phyloP scores from a whole-genome alignment of 1,139 yeast genomes.

The Arxiozyma bovina region DNA sequence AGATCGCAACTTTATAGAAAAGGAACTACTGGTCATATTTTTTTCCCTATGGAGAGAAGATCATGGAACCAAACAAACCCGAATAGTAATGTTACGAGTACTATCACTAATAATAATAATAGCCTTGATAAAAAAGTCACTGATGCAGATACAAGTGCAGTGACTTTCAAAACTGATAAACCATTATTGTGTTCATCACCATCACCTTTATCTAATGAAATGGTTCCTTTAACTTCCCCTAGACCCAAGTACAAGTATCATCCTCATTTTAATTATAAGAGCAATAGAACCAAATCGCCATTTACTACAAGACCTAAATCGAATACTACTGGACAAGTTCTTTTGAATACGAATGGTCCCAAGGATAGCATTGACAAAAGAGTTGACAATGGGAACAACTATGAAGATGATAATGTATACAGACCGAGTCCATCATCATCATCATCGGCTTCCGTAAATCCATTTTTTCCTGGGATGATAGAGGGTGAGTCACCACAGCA shows the following conservation, averaged over 20 bases:
- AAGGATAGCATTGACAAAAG: not conserved
- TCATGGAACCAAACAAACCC: not conserved
- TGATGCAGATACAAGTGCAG: not conserved
- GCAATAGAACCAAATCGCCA: not conserved
- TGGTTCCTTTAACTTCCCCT: not conserved
- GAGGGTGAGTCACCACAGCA: not conserved
- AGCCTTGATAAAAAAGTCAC: not conserved
- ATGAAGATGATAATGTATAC: not conserved
- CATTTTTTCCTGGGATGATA: slow-evolving; percentile 1
- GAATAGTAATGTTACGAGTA: not conserved
- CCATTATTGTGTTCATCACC: not conserved
- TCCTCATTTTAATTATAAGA: not conserved
- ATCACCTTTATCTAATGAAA: not conserved
- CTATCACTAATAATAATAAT: not conserved
- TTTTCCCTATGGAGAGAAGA: slow-evolving; percentile 6
- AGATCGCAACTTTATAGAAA: not conserved
- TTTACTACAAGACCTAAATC: slow-evolving; percentile 5
- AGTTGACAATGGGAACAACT: not conserved
- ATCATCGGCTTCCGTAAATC: not conserved
- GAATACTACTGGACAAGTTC: slow-evolving; percentile 2
- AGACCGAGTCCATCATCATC: slow-evolving; percentile 1
- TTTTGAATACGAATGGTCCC: not conserved
- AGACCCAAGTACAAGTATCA: slow-evolving; percentile 1
- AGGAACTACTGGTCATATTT: slow-evolving; percentile 9
- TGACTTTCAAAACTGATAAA: not conserved